These are phyloP conservation scores for Cryphonectria parasitica DNA, from an alignment of 2,329 filamentous ascomycete genomes.

Conservation along the genomic window DNA sequence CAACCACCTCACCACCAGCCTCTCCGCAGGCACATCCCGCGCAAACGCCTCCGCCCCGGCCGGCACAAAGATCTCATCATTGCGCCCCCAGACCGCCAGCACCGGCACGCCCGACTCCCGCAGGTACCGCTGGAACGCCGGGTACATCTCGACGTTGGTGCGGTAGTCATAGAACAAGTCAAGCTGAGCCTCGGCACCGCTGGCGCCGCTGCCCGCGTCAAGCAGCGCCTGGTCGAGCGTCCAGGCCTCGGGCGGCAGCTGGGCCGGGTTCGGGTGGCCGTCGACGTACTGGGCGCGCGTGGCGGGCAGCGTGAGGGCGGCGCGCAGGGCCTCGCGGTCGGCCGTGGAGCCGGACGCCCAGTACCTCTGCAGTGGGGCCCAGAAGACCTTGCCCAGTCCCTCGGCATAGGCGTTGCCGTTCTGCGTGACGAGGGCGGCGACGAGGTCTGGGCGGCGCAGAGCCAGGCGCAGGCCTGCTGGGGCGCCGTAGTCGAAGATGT, in stretches of 20 bases:
- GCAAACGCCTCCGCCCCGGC: conserved; percentile 58
- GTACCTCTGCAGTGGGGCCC: conserved; percentile 50
- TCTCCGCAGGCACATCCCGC: conserved; percentile 46
- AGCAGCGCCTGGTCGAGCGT: conserved; percentile 57
- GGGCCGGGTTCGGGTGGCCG: conserved; percentile 41
- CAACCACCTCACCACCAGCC: conserved; percentile 52
- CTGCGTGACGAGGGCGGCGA: conserved; percentile 59
- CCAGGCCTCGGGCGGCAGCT: conserved; percentile 50
- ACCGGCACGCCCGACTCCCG: conserved; percentile 54
- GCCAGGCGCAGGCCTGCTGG: conserved; percentile 59
- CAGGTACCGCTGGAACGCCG: conserved; percentile 59
- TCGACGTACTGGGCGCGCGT: conserved; percentile 51
- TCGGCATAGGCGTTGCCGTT: conserved; percentile 66
- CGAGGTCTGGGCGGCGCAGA: conserved; percentile 48
- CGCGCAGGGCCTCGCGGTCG: conserved; percentile 43
- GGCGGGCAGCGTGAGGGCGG: conserved; percentile 42
- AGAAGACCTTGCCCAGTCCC: conserved; percentile 55
- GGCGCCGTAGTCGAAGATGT: conserved; percentile 67
- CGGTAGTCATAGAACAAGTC: conserved; percentile 62
- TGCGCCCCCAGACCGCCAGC: conserved; percentile 62
- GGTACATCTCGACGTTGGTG: conserved; percentile 58
- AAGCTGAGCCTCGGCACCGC: conserved; percentile 52
- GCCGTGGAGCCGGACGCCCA: conserved; percentile 45
- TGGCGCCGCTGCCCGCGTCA: conserved; percentile 43
- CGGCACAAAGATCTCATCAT: conserved; percentile 55